Base-by-base conservation (phyloP, 1,139 yeast genomes). In the Sugiyamaella paludigena region DNA sequence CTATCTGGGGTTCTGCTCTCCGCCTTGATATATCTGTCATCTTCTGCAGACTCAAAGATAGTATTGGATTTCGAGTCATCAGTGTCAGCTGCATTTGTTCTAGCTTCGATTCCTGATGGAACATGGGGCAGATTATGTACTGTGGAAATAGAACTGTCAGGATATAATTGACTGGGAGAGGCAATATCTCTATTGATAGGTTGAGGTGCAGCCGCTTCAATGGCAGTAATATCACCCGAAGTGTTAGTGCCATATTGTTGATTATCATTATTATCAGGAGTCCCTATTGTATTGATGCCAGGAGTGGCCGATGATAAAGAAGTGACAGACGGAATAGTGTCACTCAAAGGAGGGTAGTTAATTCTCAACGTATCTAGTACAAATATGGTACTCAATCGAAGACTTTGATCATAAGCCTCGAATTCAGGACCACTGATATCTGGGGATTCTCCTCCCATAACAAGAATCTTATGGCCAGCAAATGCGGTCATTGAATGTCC, bases 401-500 rank as follows among this genome's bases (percentile, higher is more conserved):
- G 16, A 13, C 19, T 33, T 5, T 42, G 19, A 7, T 44, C 51
- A 36, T 40, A 40, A 13, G 53, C 48, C 12, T 35, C 43, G 45
- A 59, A 59, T 37, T 58, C 60, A 28, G 64, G 67, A n/a, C 55
- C 59, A 29, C 53, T 52, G 27, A 51, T 50, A 6, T 62, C 65
- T 4, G 68, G 65, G 5, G 65, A 62, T 52, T 88, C 96, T 53
- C 98, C 98, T 40, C 98, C 98, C 87, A 94, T 84, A 19, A 92
- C 81, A 27, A 91, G 65, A 46, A 92, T 67, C 66, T 84, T 87
- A 63, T 87, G 81, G 53, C 78, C 79, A 43, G 74, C 79, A 45
- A 86, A 75, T 51, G 84, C 80, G 1, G 97, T 83, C 73, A 92
- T 74, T 8, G 96, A 81, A 67, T 92, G 98, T n/a, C 98, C 98